Percentiles rank a stretch among this genome's conserved stretches.
Evolutionary conservation across 352 stramenopile genomes (phyloP).

Genomic region (Phytopythium litorale): DNA sequence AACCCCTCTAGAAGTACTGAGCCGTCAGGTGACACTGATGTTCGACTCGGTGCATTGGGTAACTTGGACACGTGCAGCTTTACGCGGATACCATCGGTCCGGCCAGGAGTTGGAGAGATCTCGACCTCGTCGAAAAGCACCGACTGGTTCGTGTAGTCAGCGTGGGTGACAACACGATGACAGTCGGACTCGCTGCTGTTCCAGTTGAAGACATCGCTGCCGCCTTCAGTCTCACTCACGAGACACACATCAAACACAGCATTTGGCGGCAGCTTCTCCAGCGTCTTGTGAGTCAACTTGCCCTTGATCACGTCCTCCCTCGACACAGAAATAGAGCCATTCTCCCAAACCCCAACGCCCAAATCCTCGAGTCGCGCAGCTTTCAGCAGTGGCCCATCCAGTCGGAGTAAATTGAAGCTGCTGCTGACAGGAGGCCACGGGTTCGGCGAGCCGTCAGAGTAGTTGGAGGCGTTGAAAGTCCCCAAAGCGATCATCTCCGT

Average conservation of each 20-base stretch:
- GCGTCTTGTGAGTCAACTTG: slow-evolving; percentile 47
- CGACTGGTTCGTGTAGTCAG: slow-evolving; percentile 79
- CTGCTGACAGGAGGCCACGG: slow-evolving; percentile 51
- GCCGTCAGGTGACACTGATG: background rate
- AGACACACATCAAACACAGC: slow-evolving; percentile 74
- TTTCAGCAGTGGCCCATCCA: slow-evolving; percentile 55
- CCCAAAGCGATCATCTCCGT: slow-evolving; percentile 4
- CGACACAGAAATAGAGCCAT: slow-evolving; percentile 68
- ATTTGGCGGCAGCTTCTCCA: slow-evolving; percentile 60
- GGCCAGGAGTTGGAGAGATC: slow-evolving; percentile 30
- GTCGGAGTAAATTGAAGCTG: slow-evolving; percentile 28
- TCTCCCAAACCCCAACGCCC: slow-evolving; percentile 61
- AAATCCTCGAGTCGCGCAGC: slow-evolving; percentile 47
- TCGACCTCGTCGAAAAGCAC: slow-evolving; percentile 48
- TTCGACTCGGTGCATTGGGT: slow-evolving; percentile 15
- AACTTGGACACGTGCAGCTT: slow-evolving; percentile 55
- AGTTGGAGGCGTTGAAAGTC: slow-evolving; percentile 14
- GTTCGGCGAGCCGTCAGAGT: slow-evolving; percentile 7
- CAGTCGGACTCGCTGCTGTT: slow-evolving; percentile 28
- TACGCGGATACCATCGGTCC: slow-evolving; percentile 44
- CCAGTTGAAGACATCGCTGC: slow-evolving; percentile 63
- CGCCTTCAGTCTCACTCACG: slow-evolving; percentile 63
- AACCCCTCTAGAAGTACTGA: slow-evolving; percentile 16
- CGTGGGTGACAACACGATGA: slow-evolving; percentile 52
- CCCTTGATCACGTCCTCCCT: slow-evolving; percentile 56